Base-by-base conservation (phyloP, 2,329 filamentous ascomycete species). In the Corniculantispora saksenae region DNA sequence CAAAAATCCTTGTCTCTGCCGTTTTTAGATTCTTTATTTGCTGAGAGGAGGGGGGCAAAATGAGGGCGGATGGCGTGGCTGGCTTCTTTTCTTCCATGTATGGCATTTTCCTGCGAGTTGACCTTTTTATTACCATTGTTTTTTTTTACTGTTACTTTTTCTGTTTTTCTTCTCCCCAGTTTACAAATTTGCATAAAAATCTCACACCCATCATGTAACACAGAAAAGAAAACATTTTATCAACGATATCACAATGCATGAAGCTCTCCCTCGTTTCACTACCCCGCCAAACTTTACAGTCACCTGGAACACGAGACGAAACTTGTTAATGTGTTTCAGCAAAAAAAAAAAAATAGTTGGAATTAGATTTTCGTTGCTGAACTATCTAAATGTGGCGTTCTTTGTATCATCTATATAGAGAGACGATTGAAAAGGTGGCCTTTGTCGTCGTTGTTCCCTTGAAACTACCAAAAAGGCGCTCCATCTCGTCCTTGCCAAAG, bases 381-480 rank as follows among this genome's bases (percentile, higher is more conserved):
- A 23, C 50, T 55, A 55, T 54, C 60, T 32, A 47, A n/a, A 35
- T 61, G 38, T n/a, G 25, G 60, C 23, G 12, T 62, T 61, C 10
- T 10, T 32, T 62, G 60, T 62, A 55, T 62, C 60, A 62, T 55
- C 60, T 45, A 61, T 54, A 29, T 61, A 55, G 51, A 62, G 50
- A 62, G 60, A 62, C 21, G 15, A 47, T 47, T 61, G n/a, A 3
- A 8, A 23, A 13, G 9, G 21, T n/a, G n/a, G 15, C 21, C 32
- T 32, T n/a, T 19, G 61, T 40, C 61, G 40, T 48, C 35, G 19
- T 63, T 63, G 61, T 63, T 57, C 43, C 51, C 61, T 63, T 63
- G 61, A 63, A 63, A 63, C 53, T 63, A 63, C 61, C 61, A 63
- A 63, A 63, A 32, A 32, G 32, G 32, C 40, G 60, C 51, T 38